Conservation (phyloP, 345 rosid genomes). For the Eucalyptus cladocalyx region DNA sequence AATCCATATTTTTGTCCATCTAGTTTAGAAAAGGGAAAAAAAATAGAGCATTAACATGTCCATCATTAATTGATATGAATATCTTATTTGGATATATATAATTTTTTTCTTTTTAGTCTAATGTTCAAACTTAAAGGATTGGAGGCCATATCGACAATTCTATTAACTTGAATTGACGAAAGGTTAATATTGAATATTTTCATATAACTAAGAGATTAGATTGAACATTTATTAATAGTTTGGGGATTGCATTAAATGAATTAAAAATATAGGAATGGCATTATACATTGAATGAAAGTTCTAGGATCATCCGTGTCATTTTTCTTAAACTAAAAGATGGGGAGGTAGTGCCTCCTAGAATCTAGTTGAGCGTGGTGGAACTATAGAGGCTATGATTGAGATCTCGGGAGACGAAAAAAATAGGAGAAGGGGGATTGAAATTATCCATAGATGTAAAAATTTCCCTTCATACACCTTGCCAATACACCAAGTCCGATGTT, state of each 20-base stretch:
- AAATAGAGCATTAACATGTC: not conserved
- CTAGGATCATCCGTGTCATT: accelerated
- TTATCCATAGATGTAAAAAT: not conserved
- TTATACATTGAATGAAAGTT: accelerated
- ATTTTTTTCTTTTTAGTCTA: not conserved
- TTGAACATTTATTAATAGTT: not conserved
- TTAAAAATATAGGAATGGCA: not conserved
- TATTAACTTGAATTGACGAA: not conserved
- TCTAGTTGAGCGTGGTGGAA: not conserved
- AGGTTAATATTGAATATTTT: not conserved
- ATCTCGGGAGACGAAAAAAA: not conserved
- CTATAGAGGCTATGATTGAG: not conserved
- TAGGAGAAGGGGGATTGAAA: not conserved
- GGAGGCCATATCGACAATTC: not conserved
- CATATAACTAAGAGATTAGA: not conserved
- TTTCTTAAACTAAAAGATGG: not conserved
- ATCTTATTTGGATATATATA: not conserved
- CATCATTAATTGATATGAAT: not conserved
- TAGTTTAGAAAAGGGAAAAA: not conserved
- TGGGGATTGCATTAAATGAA: not conserved
- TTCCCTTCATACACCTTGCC: not conserved
- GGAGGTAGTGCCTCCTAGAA: not conserved
- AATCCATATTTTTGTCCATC: not conserved
- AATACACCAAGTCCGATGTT: not conserved
- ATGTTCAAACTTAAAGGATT: not conserved